A percentile compares a stretch with the other conserved stretches of the same genome.
Conservation (phyloP, 2,329 filamentous ascomycete species). For the Penicillium sp. region DNA sequence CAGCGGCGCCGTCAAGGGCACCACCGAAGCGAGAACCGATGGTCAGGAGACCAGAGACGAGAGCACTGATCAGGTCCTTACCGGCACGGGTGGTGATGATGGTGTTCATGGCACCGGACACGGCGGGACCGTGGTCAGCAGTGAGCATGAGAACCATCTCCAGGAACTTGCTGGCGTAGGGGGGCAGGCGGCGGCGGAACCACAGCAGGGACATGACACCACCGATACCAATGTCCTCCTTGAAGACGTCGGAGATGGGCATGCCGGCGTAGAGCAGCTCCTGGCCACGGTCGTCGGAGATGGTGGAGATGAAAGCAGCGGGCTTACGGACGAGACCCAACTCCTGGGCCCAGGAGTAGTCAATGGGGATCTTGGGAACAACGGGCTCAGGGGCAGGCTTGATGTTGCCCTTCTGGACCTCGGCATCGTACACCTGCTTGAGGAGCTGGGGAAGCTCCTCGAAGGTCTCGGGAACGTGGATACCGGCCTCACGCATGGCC, state of each 20-base stretch:
- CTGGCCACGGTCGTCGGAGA: constrained; percentile 99
- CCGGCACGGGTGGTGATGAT: constrained; percentile 99
- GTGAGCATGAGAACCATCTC: constrained; percentile 99
- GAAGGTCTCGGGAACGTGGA: constrained; percentile 93
- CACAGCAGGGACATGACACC: constrained; percentile 99
- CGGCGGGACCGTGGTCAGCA: constrained; percentile 96
- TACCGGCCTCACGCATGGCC: constrained; percentile 91
- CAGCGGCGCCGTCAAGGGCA: constrained; percentile 94
- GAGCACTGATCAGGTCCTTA: constrained; percentile 94
- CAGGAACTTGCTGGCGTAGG: constrained; percentile 97
- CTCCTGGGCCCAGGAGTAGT: constrained; percentile 99
- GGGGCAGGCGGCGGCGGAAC: constrained; percentile 97
- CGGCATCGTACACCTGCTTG: constrained; percentile 80
- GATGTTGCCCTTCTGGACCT: constrained; percentile 83
- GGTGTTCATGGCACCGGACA: constrained; percentile 99
- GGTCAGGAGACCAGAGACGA: constrained; percentile 95
- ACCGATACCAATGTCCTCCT: constrained; percentile 96
- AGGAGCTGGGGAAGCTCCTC: constrained; percentile 86
- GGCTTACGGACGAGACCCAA: constrained; percentile 99
- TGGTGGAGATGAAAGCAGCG: constrained; percentile 99
- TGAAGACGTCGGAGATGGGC: constrained; percentile 99
- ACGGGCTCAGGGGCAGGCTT: constrained; percentile 84
- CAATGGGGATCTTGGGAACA: constrained; percentile 98
- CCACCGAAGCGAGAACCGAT: constrained; percentile 98
- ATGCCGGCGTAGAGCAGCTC: constrained; percentile 98